Percentiles rank a stretch among this genome's conserved stretches.
These are phyloP conservation scores for Lagenidium sp. DNA, from an alignment of 352 stramenopile species.

Conservation along the genomic window DNA sequence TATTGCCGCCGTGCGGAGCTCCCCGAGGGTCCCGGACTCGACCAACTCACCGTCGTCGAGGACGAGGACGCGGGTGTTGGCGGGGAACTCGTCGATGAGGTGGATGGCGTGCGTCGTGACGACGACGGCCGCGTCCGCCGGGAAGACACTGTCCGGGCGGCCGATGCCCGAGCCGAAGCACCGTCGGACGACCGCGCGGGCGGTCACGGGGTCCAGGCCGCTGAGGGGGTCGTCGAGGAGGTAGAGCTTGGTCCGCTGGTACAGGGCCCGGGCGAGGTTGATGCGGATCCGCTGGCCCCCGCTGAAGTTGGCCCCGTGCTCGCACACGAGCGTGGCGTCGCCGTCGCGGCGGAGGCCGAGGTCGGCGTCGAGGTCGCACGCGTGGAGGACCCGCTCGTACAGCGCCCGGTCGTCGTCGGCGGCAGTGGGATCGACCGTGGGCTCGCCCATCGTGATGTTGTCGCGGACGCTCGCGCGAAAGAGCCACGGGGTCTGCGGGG, in stretches of 20 bases:
- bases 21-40: constrained; percentile 25
- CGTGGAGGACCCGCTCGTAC: constrained; percentile 42
- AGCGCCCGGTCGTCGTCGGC: constrained; percentile 23
- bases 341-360: constrained; percentile 26
- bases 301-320: constrained; percentile 81
- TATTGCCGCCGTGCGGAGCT: constrained; percentile 9
- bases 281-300: constrained; percentile 78
- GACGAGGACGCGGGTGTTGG: constrained; percentile 32
- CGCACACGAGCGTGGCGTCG: constrained; percentile 44
- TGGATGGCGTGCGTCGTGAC: constrained; percentile 74
- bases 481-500: constrained; percentile 71
- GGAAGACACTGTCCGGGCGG: constrained; percentile 24
- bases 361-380: constrained; percentile 71
- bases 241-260: constrained; percentile 55
- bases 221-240: constrained; percentile 88
- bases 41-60: constrained; percentile 45
- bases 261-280: constrained; percentile 79
- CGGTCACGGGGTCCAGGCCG: constrained; percentile 61
- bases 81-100: constrained; percentile 41
- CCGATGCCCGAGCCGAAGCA: constrained; percentile 25
- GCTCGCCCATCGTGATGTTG: constrained; percentile 45
- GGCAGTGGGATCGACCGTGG: too few species aligned
- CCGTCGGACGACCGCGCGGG: constrained; percentile 31
- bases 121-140: constrained; percentile 41
- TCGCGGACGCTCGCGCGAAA: constrained; percentile 45